Evolutionary conservation across 305 asterid genomes (phyloP).

Genomic region (Solanum hybrid): DNA sequence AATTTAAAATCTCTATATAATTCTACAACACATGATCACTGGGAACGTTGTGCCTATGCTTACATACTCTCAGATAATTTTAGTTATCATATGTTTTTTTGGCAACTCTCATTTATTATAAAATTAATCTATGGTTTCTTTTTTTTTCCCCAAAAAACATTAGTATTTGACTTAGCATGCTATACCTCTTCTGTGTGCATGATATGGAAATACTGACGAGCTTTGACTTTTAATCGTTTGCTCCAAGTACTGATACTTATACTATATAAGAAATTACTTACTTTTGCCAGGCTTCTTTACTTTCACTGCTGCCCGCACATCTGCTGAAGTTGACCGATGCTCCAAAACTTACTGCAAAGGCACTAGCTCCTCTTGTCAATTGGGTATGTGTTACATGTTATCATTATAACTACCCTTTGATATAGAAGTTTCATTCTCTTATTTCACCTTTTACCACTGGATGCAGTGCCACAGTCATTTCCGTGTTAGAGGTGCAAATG

Average conservation of each 20-base stretch:
- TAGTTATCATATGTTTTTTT: not conserved
- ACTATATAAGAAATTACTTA: slow-evolving; percentile 16
- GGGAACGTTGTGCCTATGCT: not conserved
- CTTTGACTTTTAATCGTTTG: not conserved
- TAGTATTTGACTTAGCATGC: not conserved
- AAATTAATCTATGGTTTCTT: not conserved
- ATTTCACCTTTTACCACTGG: not conserved
- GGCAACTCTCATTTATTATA: not conserved
- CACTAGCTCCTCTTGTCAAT: slow-evolving; percentile 51
- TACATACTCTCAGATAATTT: not conserved
- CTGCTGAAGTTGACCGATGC: slow-evolving; percentile 55
- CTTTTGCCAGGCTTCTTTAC: slow-evolving; percentile 78
- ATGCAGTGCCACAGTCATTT: slow-evolving; percentile 62
- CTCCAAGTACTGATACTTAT: not conserved
- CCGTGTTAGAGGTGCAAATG: slow-evolving; percentile 44
- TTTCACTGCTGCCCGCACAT: slow-evolving; percentile 70
- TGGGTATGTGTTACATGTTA: slow-evolving; percentile 55
- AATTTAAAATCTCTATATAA: not conserved
- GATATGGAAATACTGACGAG: not conserved
- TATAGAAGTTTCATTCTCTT: not conserved
- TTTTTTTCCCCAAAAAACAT: not conserved
- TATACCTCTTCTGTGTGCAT: not conserved
- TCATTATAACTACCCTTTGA: not conserved
- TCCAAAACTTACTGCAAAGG: slow-evolving; percentile 57
- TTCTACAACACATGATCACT: not conserved